These are phyloP conservation scores for Sequoia sempervirens DNA, from an alignment of 75 land plant species.

Conservation along the genomic window DNA sequence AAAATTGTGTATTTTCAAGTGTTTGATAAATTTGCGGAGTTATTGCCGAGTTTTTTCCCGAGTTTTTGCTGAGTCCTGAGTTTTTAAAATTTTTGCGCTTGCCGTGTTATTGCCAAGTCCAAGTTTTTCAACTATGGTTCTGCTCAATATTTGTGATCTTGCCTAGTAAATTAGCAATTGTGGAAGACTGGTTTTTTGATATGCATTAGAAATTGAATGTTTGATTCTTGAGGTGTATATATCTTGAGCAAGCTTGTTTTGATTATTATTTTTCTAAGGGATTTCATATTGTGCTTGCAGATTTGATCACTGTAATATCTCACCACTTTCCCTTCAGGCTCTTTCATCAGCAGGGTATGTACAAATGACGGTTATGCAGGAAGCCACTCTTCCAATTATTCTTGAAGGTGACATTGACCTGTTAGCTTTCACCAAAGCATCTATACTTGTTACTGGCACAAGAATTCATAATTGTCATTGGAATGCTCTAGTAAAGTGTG, in stretches of 20 bases:
- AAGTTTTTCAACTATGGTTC: too few relatives aligned
- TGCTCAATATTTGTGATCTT: too few relatives aligned
- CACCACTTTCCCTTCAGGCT: slow-evolving; percentile 73
- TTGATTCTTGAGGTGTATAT: background rate
- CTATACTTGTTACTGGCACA: background rate
- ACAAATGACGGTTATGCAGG: slow-evolving; percentile 79
- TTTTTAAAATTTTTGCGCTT: too few relatives aligned
- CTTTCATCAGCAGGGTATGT: slow-evolving; percentile 65
- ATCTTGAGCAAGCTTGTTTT: background rate
- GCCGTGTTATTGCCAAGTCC: too few relatives aligned
- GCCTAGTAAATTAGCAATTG: background rate
- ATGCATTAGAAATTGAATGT: background rate
- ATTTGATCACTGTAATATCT: slow-evolving; percentile 69
- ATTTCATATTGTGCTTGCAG: slow-evolving; percentile 15
- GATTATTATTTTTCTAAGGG: background rate
- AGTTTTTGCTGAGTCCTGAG: too few relatives aligned
- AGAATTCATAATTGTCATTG: background rate
- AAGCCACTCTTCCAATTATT: slow-evolving; percentile 65
- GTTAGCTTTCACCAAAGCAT: background rate
- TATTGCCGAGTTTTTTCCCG: too few relatives aligned
- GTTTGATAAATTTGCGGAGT: too few relatives aligned
- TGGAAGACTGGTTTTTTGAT: background rate
- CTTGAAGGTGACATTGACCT: slow-evolving; percentile 52
- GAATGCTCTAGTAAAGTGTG: background rate
- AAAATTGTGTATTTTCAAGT: too few relatives aligned